These are phyloP conservation scores for Metschnikowia reukaufii DNA, from an alignment of 805 yeast species.

Conservation along the genomic window DNA sequence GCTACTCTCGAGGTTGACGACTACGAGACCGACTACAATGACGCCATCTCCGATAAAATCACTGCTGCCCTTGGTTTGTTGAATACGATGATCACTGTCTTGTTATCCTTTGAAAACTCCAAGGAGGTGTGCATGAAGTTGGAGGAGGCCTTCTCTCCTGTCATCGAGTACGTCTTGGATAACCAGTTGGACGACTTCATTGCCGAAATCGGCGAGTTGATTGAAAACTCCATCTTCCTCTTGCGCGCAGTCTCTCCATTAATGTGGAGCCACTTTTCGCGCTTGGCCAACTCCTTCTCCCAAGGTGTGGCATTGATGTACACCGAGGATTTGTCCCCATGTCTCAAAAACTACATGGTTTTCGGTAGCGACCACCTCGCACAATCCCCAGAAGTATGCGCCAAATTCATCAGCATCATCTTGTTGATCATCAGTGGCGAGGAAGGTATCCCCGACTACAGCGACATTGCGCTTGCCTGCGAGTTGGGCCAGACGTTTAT, in stretches of 20 bases:
- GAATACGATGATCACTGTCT: constrained; percentile 77
- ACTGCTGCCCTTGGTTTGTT: constrained; percentile 81
- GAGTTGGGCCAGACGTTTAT: constrained; percentile 66
- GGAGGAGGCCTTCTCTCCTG: constrained; percentile 68
- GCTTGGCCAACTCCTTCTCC: constrained; percentile 35
- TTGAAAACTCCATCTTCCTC: constrained; percentile 48
- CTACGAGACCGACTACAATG: constrained; percentile 26
- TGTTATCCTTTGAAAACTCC: constrained; percentile 81
- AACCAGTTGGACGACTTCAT: constrained; percentile 71
- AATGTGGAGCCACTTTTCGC: constrained; percentile 72
- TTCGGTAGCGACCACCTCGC: constrained; percentile 44
- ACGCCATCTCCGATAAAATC: constrained; percentile 60
- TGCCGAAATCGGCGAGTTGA: constrained; percentile 72
- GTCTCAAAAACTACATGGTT: constrained; percentile 71
- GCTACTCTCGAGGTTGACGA: constrained; percentile 29
- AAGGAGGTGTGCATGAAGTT: constrained; percentile 60
- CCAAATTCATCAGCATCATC: constrained; percentile 53
- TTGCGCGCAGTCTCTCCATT: constrained; percentile 48
- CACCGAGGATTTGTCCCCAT: constrained; percentile 72
- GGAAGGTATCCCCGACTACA: constrained; percentile 46
- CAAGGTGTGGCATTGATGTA: constrained; percentile 59
- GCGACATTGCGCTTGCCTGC: constrained; percentile 58
- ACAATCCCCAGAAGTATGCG: constrained; percentile 44
- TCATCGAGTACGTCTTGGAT: constrained; percentile 63
- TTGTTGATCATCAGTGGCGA: constrained; percentile 45